These are phyloP conservation scores for Ramularia endophylla DNA, from an alignment of 2,329 filamentous ascomycete genomes.

Conservation along the genomic window DNA sequence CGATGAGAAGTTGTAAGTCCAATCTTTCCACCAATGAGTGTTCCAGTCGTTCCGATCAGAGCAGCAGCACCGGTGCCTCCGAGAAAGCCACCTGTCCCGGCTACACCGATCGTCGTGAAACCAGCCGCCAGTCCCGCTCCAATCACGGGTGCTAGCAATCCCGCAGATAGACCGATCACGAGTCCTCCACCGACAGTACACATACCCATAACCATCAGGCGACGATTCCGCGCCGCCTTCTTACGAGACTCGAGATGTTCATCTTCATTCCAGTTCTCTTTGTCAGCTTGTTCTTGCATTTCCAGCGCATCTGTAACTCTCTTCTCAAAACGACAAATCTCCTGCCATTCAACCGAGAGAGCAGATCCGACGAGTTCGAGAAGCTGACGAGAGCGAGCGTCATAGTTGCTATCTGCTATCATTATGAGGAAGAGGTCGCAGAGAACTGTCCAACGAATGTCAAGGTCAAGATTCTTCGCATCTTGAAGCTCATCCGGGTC, in stretches of 20 bases:
- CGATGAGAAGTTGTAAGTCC: conserved; percentile 79
- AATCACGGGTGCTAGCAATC: conserved; percentile 85
- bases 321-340: conserved; percentile 96
- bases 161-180: conserved; percentile 91
- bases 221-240: conserved; percentile 72
- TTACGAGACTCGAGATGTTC: conserved; percentile 84
- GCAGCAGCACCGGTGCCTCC: conserved; percentile 89
- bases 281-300: conserved; percentile 91
- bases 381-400: conserved; percentile 76
- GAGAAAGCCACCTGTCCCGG: conserved; percentile 81
- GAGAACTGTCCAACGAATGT: conserved; percentile 92
- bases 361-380: conserved; percentile 76
- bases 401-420: conserved; percentile 94
- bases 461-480: conserved; percentile 84
- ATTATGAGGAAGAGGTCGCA: conserved; percentile 93
- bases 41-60: conserved; percentile 85
- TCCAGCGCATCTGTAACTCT: conserved; percentile 93
- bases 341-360: conserved; percentile 78
- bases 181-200: conserved; percentile 92
- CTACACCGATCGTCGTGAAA: conserved; percentile 89
- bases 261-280: conserved; percentile 97
- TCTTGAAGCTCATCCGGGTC: conserved; percentile 76
- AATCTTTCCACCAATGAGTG: conserved; percentile 79
- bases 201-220: conserved; percentile 92
- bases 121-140: conserved; percentile 90